Conservation (phyloP, 108 stramenopile genomes). For the Nitzschia palea region DNA sequence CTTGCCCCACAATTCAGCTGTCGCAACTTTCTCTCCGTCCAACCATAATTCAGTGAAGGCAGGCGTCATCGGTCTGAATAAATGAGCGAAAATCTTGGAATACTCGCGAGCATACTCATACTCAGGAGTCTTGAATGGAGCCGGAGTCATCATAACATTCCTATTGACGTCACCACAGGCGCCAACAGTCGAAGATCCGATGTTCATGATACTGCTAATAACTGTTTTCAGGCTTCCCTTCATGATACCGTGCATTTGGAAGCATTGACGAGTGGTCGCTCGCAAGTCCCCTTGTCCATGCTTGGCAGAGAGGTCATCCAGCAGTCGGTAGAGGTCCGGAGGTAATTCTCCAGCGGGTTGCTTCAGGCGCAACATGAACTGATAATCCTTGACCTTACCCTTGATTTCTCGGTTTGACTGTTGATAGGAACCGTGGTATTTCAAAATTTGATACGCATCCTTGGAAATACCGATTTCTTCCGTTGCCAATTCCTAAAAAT, state of each 20-base stretch:
- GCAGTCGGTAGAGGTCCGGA: conserved; percentile 86
- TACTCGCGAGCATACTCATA: conserved; percentile 85
- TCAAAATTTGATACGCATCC: conserved; percentile 91
- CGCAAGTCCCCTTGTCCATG: conserved; percentile 95
- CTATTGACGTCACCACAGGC: conserved; percentile 98
- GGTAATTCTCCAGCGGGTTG: conserved; percentile 96
- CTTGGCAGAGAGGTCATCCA: conserved; percentile 87
- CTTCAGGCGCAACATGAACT: conserved; percentile 98
- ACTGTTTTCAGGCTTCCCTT: conserved; percentile 96
- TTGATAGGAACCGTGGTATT: conserved; percentile 98
- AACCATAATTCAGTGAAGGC: conserved; percentile 96
- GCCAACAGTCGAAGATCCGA: conserved; percentile 94
- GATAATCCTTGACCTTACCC: conserved; percentile 88
- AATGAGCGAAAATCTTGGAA: conserved; percentile 89
- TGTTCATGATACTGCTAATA: conserved; percentile 95
- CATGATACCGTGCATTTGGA: conserved; percentile 97
- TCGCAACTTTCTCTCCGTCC: conserved; percentile 94
- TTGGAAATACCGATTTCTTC: conserved; percentile 82
- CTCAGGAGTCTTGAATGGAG: conserved; percentile 77
- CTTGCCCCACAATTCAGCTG: conserved; percentile 88
- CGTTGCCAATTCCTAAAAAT: conserved; percentile 62
- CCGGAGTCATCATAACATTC: conserved; percentile 96
- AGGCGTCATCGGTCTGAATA: conserved; percentile 92
- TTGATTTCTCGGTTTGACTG: conserved; percentile 93
- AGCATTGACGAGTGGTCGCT: conserved; percentile 97